These are phyloP conservation scores for Claviceps sorghi DNA, from an alignment of 2,329 filamentous ascomycete genomes.

Conservation along the genomic window DNA sequence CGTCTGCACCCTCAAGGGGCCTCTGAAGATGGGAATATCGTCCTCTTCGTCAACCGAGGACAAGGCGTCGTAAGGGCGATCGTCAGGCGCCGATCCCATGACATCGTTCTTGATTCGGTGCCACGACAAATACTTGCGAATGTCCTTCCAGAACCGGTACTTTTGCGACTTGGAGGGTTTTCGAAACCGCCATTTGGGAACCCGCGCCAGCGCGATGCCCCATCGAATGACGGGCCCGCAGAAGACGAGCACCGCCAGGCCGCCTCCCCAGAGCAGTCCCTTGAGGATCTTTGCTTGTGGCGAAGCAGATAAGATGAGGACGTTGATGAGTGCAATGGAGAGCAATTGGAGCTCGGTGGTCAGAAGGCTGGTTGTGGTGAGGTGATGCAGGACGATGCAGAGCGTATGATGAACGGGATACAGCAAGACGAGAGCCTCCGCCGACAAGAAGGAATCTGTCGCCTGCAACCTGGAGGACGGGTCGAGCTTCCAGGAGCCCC, in stretches of 20 bases:
- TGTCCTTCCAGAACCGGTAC: conserved; percentile 23
- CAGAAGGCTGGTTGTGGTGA: conserved; percentile 80
- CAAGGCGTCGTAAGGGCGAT: conserved; percentile 17
- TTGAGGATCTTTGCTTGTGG: conserved; percentile 79
- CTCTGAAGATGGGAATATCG: conserved; percentile 8
- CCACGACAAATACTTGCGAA: conserved; percentile 28
- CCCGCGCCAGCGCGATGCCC: conserved; percentile 72
- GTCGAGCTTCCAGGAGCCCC: conserved; percentile 11
- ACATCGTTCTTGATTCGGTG: conserved; percentile 30
- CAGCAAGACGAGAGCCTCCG: conserved; percentile 47
- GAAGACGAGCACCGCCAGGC: conserved; percentile 56
- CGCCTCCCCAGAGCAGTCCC: conserved; percentile 72
- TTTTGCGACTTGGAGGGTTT: conserved; percentile 30
- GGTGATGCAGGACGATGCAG: conserved; percentile 56
- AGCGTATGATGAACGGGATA: conserved; percentile 76
- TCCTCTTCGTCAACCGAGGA: conserved; percentile 20
- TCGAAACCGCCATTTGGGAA: conserved; percentile 82
- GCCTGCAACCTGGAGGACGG: conserved; percentile 25
- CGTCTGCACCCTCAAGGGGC: conserved; percentile 16
- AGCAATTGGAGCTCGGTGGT: conserved; percentile 78
- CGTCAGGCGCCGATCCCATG: conserved; percentile 17
- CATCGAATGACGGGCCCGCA: conserved; percentile 65
- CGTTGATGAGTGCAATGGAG: conserved; percentile 66
- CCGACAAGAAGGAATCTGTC: conserved; percentile 21
- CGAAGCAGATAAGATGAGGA: conserved; percentile 62